Base-by-base conservation (phyloP, 805 yeast species). In the Wickerhamiella musiphila region DNA sequence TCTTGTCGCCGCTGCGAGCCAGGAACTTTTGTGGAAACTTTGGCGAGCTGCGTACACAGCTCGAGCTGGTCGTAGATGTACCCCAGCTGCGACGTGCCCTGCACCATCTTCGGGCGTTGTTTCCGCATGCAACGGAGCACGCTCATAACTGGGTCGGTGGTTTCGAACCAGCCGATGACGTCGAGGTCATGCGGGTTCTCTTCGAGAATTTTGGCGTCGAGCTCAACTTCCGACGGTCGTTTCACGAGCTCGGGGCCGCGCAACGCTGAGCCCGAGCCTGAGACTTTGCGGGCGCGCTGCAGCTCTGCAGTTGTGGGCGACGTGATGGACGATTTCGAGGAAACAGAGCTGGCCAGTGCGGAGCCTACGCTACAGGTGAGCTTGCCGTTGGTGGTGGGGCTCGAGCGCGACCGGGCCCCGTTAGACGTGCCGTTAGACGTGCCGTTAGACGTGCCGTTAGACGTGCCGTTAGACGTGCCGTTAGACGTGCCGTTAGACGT, bases 81-180 rank as follows among this genome's bases (percentile, higher is more conserved):
- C 15, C 43, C 45, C 33, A 47, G 51, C 38, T 60, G 65, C 23
- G 40, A 40, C 22, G 43, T 32, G n/a, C 52, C 56, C 42, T 60
- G 63, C 7, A 60, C 65, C 63, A 60, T 60, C 19, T 53, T 52
- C 25, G 54, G 49, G 22, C 65, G 43, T 41, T 60, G 65, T 26
- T 52, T 40, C 21, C 65, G 46, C 49, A 60, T 51, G 18, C 42
- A 35, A 11, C 50, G 37, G 3, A 60, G 53, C 4, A 42, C 35
- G 18, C 43, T 26, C 45, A 46, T 36, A 9, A 46, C 47, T 3
- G 43, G 43, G 32, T 45, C 49, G 9, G 25, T 25, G 10, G 23
- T 30, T 14, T 42, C 34, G 31, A 30, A 40, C 44, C 48, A 41
- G 17, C 33, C 28, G 21, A 39, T 13, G 8, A 46, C 49, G 28